Evolutionary conservation across 2,329 filamentous ascomycete species (phyloP).

Genomic region (Alternaria triticimaculans): DNA sequence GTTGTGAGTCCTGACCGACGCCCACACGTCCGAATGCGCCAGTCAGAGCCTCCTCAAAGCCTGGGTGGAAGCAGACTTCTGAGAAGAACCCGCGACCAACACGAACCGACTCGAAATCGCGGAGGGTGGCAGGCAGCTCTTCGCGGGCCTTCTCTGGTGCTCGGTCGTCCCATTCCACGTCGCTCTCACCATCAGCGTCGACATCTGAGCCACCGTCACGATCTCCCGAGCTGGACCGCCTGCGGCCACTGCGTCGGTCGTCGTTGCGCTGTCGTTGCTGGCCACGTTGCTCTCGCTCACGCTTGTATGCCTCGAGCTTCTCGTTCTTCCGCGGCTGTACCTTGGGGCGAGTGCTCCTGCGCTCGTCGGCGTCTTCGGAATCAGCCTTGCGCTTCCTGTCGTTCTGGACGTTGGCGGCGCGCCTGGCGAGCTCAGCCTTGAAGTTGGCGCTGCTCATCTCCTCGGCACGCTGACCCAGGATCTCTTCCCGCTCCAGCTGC

Average conservation of each 20-base stretch:
- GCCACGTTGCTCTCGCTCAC: slow-evolving; percentile 65
- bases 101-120: slow-evolving; percentile 83
- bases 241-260: slow-evolving; percentile 56
- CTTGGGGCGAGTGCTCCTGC: slow-evolving; percentile 66
- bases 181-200: slow-evolving; percentile 72
- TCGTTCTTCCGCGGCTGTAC: slow-evolving; percentile 67
- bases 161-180: slow-evolving; percentile 75
- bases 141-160: slow-evolving; percentile 63
- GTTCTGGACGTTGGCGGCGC: slow-evolving; percentile 70
- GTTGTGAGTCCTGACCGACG: slow-evolving; percentile 77
- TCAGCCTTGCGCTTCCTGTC: slow-evolving; percentile 77
- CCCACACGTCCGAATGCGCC: slow-evolving; percentile 88
- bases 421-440: slow-evolving; percentile 79
- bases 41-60: slow-evolving; percentile 80
- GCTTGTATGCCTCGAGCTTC: slow-evolving; percentile 70
- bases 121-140: slow-evolving; percentile 72
- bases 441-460: slow-evolving; percentile 83
- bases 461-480: slow-evolving; percentile 84
- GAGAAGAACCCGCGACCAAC: slow-evolving; percentile 87
- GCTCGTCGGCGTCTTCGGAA: slow-evolving; percentile 79
- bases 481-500: slow-evolving; percentile 88
- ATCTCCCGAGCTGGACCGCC: slow-evolving; percentile 52
- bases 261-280: slow-evolving; percentile 61
- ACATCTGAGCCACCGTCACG: slow-evolving; percentile 60
- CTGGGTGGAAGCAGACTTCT: slow-evolving; percentile 90